A percentile compares a stretch with the other conserved stretches of the same genome.
Conservation (phyloP, 345 rosid species). For the Orychophragmus violaceus region DNA sequence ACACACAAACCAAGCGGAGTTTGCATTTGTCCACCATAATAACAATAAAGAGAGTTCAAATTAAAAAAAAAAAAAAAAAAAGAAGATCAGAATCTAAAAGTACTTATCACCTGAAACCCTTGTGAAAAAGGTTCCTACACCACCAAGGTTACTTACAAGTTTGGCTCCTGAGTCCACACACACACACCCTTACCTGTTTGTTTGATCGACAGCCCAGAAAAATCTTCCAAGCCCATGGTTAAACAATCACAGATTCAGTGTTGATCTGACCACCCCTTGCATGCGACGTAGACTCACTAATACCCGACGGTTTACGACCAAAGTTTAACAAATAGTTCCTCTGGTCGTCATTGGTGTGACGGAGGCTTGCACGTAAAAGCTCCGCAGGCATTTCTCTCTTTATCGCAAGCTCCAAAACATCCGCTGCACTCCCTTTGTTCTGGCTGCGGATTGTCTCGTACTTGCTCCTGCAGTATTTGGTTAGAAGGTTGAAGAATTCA, state of each 20-base stretch:
- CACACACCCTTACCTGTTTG: constrained; percentile 2
- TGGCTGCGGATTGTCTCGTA: constrained; percentile 67
- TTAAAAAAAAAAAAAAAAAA: not conserved
- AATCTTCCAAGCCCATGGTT: not conserved
- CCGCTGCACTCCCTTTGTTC: constrained; percentile 40
- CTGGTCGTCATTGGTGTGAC: constrained; percentile 80
- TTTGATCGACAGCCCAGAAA: not conserved
- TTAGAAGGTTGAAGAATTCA: constrained; percentile 86
- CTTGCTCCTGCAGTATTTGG: constrained; percentile 86
- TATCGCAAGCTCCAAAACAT: constrained; percentile 58
- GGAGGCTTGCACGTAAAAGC: constrained; percentile 86
- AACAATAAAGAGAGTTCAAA: constrained; percentile 14
- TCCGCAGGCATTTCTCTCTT: constrained; percentile 95
- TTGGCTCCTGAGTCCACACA: constrained; percentile 26
- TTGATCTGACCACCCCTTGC: constrained; percentile 47
- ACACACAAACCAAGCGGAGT: constrained; percentile 42
- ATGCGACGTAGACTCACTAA: constrained; percentile 40
- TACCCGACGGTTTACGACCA: constrained; percentile 56
- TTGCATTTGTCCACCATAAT: constrained; percentile 28
- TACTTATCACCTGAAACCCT: constrained; percentile 24
- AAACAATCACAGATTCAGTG: constrained; percentile 76
- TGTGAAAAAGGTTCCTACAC: constrained; percentile 28
- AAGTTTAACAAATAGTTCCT: constrained; percentile 67
- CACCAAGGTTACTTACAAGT: constrained; percentile 32
- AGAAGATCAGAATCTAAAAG: constrained; percentile 18